Conservation (phyloP, 768 basidiomycete species). For the Fomitopsis serialis region DNA sequence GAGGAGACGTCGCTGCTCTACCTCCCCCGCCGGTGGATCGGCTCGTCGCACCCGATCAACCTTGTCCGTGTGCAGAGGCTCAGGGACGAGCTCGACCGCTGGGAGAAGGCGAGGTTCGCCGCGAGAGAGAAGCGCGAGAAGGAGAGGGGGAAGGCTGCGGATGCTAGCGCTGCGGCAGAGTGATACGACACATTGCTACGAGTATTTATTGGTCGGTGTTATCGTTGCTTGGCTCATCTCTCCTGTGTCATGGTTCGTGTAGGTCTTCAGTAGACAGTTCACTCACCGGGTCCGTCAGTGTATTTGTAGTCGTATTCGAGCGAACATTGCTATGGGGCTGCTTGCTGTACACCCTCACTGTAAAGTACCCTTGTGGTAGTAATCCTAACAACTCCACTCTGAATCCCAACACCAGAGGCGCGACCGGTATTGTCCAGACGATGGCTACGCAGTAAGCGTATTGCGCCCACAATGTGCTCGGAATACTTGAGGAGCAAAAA, state of each 20-base stretch:
- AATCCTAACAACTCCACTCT: not conserved
- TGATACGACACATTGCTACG: not conserved
- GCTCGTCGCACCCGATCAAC: conserved; percentile 63
- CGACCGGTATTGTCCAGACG: not conserved
- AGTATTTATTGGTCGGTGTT: not conserved
- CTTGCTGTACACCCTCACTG: not conserved
- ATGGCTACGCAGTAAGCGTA: not conserved
- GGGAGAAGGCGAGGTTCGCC: conserved; percentile 48
- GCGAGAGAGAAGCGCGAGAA: conserved; percentile 7
- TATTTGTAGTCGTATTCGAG: not conserved
- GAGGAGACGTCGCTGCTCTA: not conserved
- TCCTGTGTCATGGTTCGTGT: too few relatives aligned
- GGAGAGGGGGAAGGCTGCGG: not conserved
- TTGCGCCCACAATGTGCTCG: not conserved
- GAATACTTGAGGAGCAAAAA: not conserved
- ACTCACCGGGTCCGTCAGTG: not conserved
- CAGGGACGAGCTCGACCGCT: conserved; percentile 61
- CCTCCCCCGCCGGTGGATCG: conserved; percentile 28
- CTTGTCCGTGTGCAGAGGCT: conserved; percentile 57
- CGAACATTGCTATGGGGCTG: not conserved
- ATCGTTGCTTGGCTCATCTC: too few relatives aligned
- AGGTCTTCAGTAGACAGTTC: too few relatives aligned
- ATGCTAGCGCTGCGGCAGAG: not conserved
- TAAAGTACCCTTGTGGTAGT: not conserved
- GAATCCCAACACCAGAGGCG: not conserved